Base-by-base conservation (phyloP, 768 basidiomycete genomes). In the Saitozyma sp. region DNA sequence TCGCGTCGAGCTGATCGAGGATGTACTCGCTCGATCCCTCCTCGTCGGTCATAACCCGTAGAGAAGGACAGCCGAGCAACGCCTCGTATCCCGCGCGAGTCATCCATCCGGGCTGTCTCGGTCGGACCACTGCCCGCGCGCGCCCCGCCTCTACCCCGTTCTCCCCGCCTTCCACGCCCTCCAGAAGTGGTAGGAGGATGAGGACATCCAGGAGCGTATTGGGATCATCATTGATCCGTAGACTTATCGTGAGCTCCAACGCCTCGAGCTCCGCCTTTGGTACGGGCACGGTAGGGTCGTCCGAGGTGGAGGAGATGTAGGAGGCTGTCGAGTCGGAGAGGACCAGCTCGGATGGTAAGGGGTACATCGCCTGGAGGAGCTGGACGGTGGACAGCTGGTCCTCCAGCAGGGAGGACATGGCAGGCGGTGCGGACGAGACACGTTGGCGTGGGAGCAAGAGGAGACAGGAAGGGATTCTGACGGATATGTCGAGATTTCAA, bases 321-420 rank as follows among this genome's bases (percentile, higher is more conserved):
- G 45, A 16, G 0, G 38, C 45, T 17, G 52, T 49, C 13, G 13
- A 11, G 39, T 8, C 46, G 10, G 19, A 39, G 13, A 55, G 46
- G 37, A 14, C 45, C 4, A 79, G 60, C 55, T 80, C 79, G 20
- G 64, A 61, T 4, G 63, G 54, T 10, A 69, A 62, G 2, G 75
- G 67, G 50, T 74, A 78, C 66, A 78, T 68, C 10, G 75, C 70
- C 46, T 65, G 46, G n/a, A 71, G 67, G 11, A 78, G 62, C 39
- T 70, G 64, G 50, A 77, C 56, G 2, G 68, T 68, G 3, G 61
- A 57, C 19, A 73, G 60, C 29, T 74, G 69, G 0, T 62, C 45
- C 20, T 65, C 58, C 45, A 46, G 45, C 13, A 11, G 45, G n/a
- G 45, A 46, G 45, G 45, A 46, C 45, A 46, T 46, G 13, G 6